These are phyloP conservation scores for Macrocybe gigantea DNA, from an alignment of 768 basidiomycete genomes.

Conservation along the genomic window DNA sequence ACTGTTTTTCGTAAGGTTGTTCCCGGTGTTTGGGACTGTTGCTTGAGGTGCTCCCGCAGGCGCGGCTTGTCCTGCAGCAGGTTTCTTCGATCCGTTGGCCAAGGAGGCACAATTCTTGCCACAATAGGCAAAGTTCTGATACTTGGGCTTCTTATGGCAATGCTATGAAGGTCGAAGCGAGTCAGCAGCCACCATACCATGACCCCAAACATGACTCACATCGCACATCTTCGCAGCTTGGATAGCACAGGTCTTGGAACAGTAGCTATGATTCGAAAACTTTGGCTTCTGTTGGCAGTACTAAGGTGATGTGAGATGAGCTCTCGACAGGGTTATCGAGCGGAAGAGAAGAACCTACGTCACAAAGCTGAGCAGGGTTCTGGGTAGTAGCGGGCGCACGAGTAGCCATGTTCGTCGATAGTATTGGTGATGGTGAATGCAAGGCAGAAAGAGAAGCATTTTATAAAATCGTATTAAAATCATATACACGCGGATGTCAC, in stretches of 20 bases:
- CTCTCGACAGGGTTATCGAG: conserved; percentile 6
- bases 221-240: conserved; percentile 37
- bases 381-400: too few relatives aligned
- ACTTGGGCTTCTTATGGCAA: conserved; percentile 58
- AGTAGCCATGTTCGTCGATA: too few relatives aligned
- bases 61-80: conserved; percentile 3
- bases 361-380: too few relatives aligned
- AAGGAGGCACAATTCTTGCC: conserved; percentile 56
- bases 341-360: background rate
- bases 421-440: too few relatives aligned
- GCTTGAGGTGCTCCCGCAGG: conserved; percentile 1
- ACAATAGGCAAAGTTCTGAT: conserved; percentile 53
- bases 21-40: conserved; percentile 10
- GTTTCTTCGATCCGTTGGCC: conserved; percentile 28
- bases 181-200: background rate
- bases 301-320: conserved; percentile 17
- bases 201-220: conserved; percentile 20
- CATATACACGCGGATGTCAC: too few relatives aligned
- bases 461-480: too few relatives aligned
- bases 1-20: conserved; percentile 10
- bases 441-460: too few relatives aligned
- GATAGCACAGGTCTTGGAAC: conserved; percentile 49
- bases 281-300: conserved; percentile 47
- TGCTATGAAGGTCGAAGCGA: conserved; percentile 23
- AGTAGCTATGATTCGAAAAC: conserved; percentile 38